These are phyloP conservation scores for Termitomyces sp. DNA, from an alignment of 768 basidiomycete species.

Conservation along the genomic window DNA sequence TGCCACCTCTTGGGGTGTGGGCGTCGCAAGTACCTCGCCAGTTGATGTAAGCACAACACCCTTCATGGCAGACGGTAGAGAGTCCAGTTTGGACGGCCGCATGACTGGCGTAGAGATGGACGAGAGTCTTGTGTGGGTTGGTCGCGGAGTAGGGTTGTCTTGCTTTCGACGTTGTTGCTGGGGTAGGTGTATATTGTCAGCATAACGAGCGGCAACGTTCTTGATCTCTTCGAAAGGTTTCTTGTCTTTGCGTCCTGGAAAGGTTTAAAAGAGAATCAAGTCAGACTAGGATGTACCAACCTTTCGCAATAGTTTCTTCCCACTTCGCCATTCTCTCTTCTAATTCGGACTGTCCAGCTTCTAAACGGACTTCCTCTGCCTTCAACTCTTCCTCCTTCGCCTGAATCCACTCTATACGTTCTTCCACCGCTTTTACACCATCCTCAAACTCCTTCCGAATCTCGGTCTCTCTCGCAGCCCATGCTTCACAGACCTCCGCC, in stretches of 20 bases:
- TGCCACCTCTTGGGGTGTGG: slow-evolving; percentile 59
- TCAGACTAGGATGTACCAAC: slow-evolving; percentile 6
- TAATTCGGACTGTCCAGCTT: slow-evolving; percentile 40
- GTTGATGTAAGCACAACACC: slow-evolving; percentile 78
- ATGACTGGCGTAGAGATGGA: slow-evolving; percentile 51
- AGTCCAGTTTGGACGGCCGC: slow-evolving; percentile 29
- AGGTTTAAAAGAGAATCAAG: background rate
- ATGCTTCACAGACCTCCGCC: slow-evolving; percentile 57
- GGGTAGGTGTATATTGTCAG: slow-evolving; percentile 22
- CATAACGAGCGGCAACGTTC: slow-evolving; percentile 45
- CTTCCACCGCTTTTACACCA: slow-evolving; percentile 43
- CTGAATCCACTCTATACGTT: slow-evolving; percentile 43
- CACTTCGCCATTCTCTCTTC: slow-evolving; percentile 44
- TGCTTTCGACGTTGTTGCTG: slow-evolving; percentile 19
- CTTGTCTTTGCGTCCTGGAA: slow-evolving; percentile 42
- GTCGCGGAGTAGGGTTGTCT: slow-evolving; percentile 21
- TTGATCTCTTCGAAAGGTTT: slow-evolving; percentile 74
- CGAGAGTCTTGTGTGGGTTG: slow-evolving; percentile 17
- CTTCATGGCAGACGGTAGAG: slow-evolving; percentile 57
- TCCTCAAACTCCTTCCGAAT: slow-evolving; percentile 47
- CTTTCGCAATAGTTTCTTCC: slow-evolving; percentile 28
- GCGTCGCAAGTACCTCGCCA: slow-evolving; percentile 69
- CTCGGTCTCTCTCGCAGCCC: slow-evolving; percentile 46
- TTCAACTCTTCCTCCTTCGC: slow-evolving; percentile 49
- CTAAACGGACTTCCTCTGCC: slow-evolving; percentile 45